Conservation (phyloP, 73 alveolate genomes). For the Paramecium primaurelia region DNA sequence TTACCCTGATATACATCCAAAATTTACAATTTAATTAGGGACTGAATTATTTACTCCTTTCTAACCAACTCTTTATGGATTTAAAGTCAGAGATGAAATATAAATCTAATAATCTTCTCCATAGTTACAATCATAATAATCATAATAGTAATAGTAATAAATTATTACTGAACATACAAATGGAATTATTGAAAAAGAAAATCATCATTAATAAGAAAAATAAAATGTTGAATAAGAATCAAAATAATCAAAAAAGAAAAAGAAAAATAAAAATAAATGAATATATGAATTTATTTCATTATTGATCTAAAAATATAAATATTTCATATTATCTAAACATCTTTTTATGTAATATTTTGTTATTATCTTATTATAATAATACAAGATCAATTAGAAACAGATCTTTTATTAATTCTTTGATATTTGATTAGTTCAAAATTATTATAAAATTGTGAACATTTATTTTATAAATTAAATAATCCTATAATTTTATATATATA, state of each 20-base stretch:
- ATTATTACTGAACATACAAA: neutral
- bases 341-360: no score
- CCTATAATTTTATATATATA: no score
- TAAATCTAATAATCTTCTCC: neutral
- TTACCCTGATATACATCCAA: slow-evolving; percentile 39
- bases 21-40: neutral
- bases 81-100: neutral
- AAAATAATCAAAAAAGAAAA: neutral
- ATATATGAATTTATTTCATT: neutral
- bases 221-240: neutral
- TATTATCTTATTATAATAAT: no score
- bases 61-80: slow-evolving; percentile 31
- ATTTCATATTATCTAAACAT: neutral
- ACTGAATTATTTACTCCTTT: slow-evolving; percentile 1
- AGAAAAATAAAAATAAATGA: neutral
- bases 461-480: no score
- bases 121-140: neutral
- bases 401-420: no score
- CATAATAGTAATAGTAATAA: neutral
- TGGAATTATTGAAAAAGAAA: neutral
- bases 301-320: neutral
- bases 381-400: no score
- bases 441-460: no score
- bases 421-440: no score
- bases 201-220: neutral